Percentiles rank a stretch among this genome's conserved stretches.
Conservation (phyloP, 1,139 yeast species). For the Meyerozyma athensensis region DNA sequence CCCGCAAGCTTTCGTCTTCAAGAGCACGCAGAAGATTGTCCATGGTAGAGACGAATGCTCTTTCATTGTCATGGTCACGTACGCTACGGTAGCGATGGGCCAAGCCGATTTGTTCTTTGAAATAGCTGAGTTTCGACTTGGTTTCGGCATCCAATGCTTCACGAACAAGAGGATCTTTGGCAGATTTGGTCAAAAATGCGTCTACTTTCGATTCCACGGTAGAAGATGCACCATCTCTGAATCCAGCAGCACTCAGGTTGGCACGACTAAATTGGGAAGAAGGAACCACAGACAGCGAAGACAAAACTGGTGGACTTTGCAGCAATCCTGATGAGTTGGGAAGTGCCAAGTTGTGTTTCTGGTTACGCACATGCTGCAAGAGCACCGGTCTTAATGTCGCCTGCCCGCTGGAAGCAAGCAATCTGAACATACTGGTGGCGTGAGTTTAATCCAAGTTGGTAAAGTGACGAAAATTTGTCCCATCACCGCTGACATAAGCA, state of each 20-base stretch:
- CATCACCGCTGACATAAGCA: background rate
- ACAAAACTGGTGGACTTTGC: constrained; percentile 1
- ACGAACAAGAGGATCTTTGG: constrained; percentile 21
- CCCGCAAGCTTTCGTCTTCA: constrained; percentile 25
- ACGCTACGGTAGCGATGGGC: constrained; percentile 18
- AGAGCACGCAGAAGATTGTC: constrained; percentile 16
- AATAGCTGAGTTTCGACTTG: constrained; percentile 21
- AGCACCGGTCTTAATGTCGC: constrained; percentile 37
- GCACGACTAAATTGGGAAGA: constrained; percentile 13
- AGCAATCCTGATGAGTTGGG: constrained; percentile 2
- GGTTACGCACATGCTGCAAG: constrained; percentile 35
- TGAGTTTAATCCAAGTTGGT: background rate
- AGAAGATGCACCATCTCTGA: background rate
- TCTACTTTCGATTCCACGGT: constrained; percentile 12
- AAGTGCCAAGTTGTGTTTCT: constrained; percentile 13
- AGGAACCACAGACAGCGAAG: constrained; percentile 4
- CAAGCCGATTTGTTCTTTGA: constrained; percentile 23
- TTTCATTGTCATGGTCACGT: constrained; percentile 13
- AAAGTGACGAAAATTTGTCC: background rate
- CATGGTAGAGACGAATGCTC: constrained; percentile 20
- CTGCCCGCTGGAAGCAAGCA: constrained; percentile 32
- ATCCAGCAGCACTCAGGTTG: constrained; percentile 13
- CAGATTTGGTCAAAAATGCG: constrained; percentile 14
- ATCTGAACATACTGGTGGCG: constrained; percentile 30
- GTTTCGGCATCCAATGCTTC: constrained; percentile 20